Evolutionary conservation across 179 eudicot species (phyloP), one percentile per base, ranked within the genome.

Genomic region (Camellia oleifera): DNA sequence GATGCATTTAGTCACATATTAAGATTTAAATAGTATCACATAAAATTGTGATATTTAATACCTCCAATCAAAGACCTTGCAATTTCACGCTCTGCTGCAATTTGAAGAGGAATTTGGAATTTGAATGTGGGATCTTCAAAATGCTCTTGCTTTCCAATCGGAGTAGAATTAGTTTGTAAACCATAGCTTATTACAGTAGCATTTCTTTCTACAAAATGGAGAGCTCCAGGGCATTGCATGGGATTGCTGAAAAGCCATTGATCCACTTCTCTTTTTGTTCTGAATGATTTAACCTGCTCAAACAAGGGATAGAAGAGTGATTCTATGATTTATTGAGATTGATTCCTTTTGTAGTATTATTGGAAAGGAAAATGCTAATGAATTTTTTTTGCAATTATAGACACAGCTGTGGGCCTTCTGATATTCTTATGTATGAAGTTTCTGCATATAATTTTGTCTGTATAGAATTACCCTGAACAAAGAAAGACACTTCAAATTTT

Each of bases 11-110:
- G 54, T 44, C 9, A 26, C 40, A 26, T 26, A 11, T 54, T 9
- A 64, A 48, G 46, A 70, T 20, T 9, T 5, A 2, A 60, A 5
- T 9, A 40, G 62, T 20, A 76, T 45, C 9, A 48, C 7, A 48
- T 7, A 62, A 72, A 74, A 77, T 15, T 57, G 46, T 5, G 10
- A 71, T 11, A 71, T 74, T 32, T 53, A 74, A 58, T 85, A 93
- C 99, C 98, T 89, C 93, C 91, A 70, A 92, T 83, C 58, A 95
- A 82, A 77, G 82, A 80, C 75, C 98, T 90, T 17, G 93, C 98
- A 72, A 93, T 92, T 85, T 95, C 98, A 77, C 98, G 99, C 79
- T 95, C 99, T 48, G 95, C 98, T 42, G 98, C 95, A 84, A 95
- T 77, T 79, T 95, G 99, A 81, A 95, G 93, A 69, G 98, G 98